phyloP scores from a whole-genome alignment of 2,329 filamentous ascomycete genomes.

The Orbilia ellipsospora region DNA sequence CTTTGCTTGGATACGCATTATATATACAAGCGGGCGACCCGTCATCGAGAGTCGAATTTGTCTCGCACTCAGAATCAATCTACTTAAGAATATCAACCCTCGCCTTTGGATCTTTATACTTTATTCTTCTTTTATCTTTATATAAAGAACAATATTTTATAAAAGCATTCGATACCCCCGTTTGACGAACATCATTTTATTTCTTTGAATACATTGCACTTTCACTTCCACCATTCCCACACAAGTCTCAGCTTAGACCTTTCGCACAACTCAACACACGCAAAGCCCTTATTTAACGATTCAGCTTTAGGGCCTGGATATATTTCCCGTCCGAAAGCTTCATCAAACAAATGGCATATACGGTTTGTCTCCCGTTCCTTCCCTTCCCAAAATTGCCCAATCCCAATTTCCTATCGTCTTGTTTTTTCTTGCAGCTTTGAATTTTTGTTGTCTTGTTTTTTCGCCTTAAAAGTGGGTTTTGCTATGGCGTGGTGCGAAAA shows the following conservation, averaged over 20 bases:
- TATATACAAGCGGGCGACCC: slow-evolving; percentile 50
- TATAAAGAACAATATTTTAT: slow-evolving; percentile 20
- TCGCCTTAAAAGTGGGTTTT: slow-evolving; percentile 46
- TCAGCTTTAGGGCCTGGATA: slow-evolving; percentile 51
- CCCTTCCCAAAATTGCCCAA: slow-evolving; percentile 47
- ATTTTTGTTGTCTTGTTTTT: slow-evolving; percentile 18
- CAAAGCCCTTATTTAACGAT: slow-evolving; percentile 46
- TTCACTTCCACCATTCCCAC: slow-evolving; percentile 24
- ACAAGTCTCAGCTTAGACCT: slow-evolving; percentile 41
- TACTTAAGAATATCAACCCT: slow-evolving; percentile 52
- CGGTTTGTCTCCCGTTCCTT: slow-evolving; percentile 46
- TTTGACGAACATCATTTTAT: slow-evolving; percentile 30
- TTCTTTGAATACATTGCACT: slow-evolving; percentile 22
- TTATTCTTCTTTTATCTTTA: slow-evolving; percentile 20
- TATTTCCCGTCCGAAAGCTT: slow-evolving; percentile 51
- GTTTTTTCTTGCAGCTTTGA: slow-evolving; percentile 17
- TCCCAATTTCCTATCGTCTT: slow-evolving; percentile 36
- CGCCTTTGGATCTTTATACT: slow-evolving; percentile 37
- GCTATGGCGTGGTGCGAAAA: slow-evolving; percentile 23
- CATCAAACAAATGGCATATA: slow-evolving; percentile 49
- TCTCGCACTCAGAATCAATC: slow-evolving; percentile 33
- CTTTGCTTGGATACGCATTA: slow-evolving; percentile 39
- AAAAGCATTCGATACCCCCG: slow-evolving; percentile 48
- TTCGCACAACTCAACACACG: slow-evolving; percentile 34
- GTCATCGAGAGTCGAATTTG: slow-evolving; percentile 27